A percentile compares a stretch with the other conserved stretches of the same genome.
Conservation (phyloP, 805 yeast genomes). For the Metschnikowia dekortorum region DNA sequence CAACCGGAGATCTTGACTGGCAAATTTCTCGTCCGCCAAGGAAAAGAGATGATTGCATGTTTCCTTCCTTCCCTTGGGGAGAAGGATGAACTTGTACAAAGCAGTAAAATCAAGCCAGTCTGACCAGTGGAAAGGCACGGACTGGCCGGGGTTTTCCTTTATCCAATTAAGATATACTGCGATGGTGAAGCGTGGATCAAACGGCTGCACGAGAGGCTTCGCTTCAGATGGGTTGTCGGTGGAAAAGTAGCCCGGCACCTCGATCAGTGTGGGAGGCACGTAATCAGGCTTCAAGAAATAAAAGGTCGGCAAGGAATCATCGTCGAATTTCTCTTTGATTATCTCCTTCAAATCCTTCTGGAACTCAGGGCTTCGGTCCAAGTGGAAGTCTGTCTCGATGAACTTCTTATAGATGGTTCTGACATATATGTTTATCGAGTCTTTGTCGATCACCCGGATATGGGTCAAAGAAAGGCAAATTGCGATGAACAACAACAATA, state of each 20-base stretch:
- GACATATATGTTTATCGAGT: not conserved
- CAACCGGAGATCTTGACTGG: not conserved
- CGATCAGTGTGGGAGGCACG: constrained; percentile 5
- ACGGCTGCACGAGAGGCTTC: constrained; percentile 13
- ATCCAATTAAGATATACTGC: constrained; percentile 16
- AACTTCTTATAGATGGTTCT: not conserved
- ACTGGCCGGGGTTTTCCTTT: constrained; percentile 3
- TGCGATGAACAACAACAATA: not conserved
- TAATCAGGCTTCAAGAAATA: constrained; percentile 7
- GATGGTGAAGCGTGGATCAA: constrained; percentile 21
- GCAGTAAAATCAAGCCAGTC: constrained; percentile 16
- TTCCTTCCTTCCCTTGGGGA: constrained; percentile 7
- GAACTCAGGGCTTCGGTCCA: constrained; percentile 5
- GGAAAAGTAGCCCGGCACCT: constrained; percentile 4
- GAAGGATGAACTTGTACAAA: constrained; percentile 12
- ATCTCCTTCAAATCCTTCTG: not conserved
- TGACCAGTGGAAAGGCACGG: constrained; percentile 19
- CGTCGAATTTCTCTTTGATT: constrained; percentile 5
- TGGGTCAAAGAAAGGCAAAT: not conserved
- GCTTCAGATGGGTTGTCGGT: not conserved
- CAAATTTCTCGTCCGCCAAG: constrained; percentile 10
- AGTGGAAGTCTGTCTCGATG: not conserved
- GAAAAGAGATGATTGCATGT: constrained; percentile 21
- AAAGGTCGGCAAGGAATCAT: constrained; percentile 1
- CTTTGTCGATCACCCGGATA: not conserved